Evolutionary conservation across 2,329 filamentous ascomycete species (phyloP).

Genomic region (Alternaria solani): DNA sequence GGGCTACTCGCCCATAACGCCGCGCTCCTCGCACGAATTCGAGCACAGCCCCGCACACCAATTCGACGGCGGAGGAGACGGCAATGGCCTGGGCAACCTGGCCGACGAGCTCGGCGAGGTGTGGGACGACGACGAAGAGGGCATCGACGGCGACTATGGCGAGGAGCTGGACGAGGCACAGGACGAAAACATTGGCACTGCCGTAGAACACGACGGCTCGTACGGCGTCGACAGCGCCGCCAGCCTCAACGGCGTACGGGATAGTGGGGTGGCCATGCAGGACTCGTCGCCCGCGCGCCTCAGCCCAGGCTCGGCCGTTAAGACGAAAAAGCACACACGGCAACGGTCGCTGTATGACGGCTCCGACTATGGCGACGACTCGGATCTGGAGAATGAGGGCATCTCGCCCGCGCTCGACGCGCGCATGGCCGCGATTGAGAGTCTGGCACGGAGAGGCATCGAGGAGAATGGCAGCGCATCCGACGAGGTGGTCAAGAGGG

Average conservation of each 20-base stretch:
- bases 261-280: slow-evolving; percentile 57
- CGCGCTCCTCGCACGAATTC: slow-evolving; percentile 51
- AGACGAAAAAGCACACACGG: slow-evolving; percentile 50
- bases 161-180: slow-evolving; percentile 43
- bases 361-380: slow-evolving; percentile 77
- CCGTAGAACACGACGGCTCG: slow-evolving; percentile 47
- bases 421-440: slow-evolving; percentile 76
- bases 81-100: slow-evolving; percentile 73
- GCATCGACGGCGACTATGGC: slow-evolving; percentile 53
- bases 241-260: slow-evolving; percentile 49
- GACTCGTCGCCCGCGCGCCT: slow-evolving; percentile 51
- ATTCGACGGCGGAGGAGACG: slow-evolving; percentile 53
- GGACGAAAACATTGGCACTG: slow-evolving; percentile 42
- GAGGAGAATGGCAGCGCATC: slow-evolving; percentile 71
- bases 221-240: slow-evolving; percentile 26
- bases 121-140: slow-evolving; percentile 71
- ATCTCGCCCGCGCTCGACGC: slow-evolving; percentile 72
- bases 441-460: slow-evolving; percentile 67
- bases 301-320: slow-evolving; percentile 48
- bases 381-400: slow-evolving; percentile 72
- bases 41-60: slow-evolving; percentile 51
- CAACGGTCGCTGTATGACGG: slow-evolving; percentile 69
- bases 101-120: slow-evolving; percentile 82
- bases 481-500: slow-evolving; percentile 72
- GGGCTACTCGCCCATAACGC: slow-evolving; percentile 56